Evolutionary conservation across 108 stramenopile genomes (phyloP), one percentile per base, ranked within the genome.

Genomic region (Thalassiosira profunda): DNA sequence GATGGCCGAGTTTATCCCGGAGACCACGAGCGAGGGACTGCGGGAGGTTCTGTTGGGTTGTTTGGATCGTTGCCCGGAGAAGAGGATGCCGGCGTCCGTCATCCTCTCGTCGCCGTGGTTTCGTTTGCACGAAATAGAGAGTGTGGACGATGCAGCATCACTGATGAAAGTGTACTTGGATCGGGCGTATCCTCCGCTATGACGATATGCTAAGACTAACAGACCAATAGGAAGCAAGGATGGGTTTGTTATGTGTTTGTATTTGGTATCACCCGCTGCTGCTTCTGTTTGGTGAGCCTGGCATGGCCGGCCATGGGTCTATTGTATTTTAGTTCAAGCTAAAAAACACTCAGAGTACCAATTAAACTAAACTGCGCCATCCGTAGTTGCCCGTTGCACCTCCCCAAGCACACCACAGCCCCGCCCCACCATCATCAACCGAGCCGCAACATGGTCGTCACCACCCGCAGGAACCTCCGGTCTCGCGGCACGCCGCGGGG

Each of bases 81-180:
- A 84, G 45, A 53, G 91, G 26, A 89, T 92, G 28, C 91, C 91
- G 2, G 80, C 87, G 4, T 48, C 56, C 33, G 51, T 87, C 5
- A 62, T 92, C 14, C 41, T 86, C 14, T 49, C 80, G 18, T 89
- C 91, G 18, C 91, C 91, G 7, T 92, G 91, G 91, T 86, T 92
- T 46, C 24, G 14, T 11, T 46, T 20, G 4, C 44, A 73, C 33
- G 64, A 59, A 10, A 78, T 84, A 11, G 41, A 28, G 29, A 45
- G 44, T 49, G 35, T 81, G 2, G 75, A 72, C 31, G 70, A 73
- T 33, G 83, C 83, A 5, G 30, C 58, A 38, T 23, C 47, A 28
- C 47, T 46, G 20, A 79, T 82, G 72, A 65, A 31, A 35, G 58
- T 28, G 37, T 82, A 79, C 37, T 49, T 82, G 57, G 70, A 66